Evolutionary conservation across 805 yeast genomes (phyloP), one percentile per base, ranked within the genome.

Genomic region (Suhomyces sp.): DNA sequence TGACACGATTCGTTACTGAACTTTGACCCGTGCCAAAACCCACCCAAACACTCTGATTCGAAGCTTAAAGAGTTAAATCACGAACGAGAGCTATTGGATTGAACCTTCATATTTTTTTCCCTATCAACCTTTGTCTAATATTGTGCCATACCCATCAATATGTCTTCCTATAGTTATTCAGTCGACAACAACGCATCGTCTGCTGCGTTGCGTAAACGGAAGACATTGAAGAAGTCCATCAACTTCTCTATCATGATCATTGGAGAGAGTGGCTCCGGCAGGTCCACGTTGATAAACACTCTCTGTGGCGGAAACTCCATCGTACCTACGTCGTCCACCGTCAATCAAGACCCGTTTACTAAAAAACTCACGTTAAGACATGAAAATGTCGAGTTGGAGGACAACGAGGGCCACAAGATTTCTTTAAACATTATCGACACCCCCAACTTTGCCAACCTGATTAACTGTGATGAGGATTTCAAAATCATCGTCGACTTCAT

Each of bases 261-360:
- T 37, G 97, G 96, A 27, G 83, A 85, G 54, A 77, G 82, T 30
- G 97, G 97, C 2, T 68, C 80, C 29, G 96, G 96, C 12, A 76
- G 96, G 57, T 83, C 95, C n/a, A 88, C 96, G 4, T 83, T 88
- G 51, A 86, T 90, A 57, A 88, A 90, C 65, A 83, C 95, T 23
- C 70, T 88, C 35, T 88, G 96, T 65, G 95, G 85, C 40, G 93
- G 88, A 46, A 80, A 83, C 48, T 51, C 65, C 25, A 88, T 88
- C 24, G 91, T 84, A 9, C 87, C 83, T 26, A 72, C 80, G 0
- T 76, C 85, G 2, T 74, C 81, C 19, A 79, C 88, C 1, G 66
- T 74, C 10, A 72, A 73, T 18, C 79, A 81, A 23, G 87, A 81
- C 45, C 66, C 75, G 6, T 64, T 56, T 42, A 41, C 51, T 34